A percentile compares a stretch with the other conserved stretches of the same genome.
phyloP scores from a whole-genome alignment of 2,329 filamentous ascomycete genomes.

The Allantophomopsis lycopodina region DNA sequence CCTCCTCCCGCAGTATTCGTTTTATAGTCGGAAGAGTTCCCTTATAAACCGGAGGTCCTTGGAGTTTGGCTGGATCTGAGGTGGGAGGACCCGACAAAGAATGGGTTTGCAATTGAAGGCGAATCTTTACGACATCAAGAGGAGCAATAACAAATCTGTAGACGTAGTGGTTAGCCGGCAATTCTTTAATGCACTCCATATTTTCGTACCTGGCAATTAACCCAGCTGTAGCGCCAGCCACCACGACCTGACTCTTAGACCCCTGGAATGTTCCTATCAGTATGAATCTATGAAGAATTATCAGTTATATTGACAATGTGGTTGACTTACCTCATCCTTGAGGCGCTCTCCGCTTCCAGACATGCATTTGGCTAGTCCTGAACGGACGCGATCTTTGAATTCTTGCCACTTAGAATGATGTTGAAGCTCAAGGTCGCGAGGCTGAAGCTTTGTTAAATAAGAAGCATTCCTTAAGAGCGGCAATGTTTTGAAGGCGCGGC shows the following conservation, averaged over 20 bases:
- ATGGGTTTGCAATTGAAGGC: slow-evolving; percentile 84
- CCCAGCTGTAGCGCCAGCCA: slow-evolving; percentile 60
- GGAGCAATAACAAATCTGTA: slow-evolving; percentile 80
- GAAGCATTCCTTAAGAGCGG: too few species aligned
- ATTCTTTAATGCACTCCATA: not conserved
- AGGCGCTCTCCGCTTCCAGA: slow-evolving; percentile 47
- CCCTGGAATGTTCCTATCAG: slow-evolving; percentile 28
- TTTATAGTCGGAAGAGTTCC: slow-evolving; percentile 65
- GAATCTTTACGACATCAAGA: slow-evolving; percentile 96
- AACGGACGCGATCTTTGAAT: not conserved
- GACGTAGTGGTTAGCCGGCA: not conserved
- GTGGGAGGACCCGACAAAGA: slow-evolving; percentile 58
- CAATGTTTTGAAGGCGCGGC: too few species aligned
- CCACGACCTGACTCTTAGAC: slow-evolving; percentile 49
- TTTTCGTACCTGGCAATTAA: slow-evolving; percentile 64
- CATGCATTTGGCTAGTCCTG: slow-evolving; percentile 37
- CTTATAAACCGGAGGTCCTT: slow-evolving; percentile 45
- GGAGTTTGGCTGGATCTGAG: slow-evolving; percentile 25
- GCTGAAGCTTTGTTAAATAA: too few species aligned
- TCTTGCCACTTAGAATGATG: too few species aligned
- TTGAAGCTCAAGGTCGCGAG: too few species aligned
- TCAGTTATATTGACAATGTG: not conserved
- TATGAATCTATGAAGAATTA: not conserved
- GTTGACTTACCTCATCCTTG: slow-evolving; percentile 47
- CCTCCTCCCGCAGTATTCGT: slow-evolving; percentile 68